Evolutionary conservation across 352 stramenopile species (phyloP), one percentile per base, ranked within the genome.

Genomic region (Globisporangium spiculum): DNA sequence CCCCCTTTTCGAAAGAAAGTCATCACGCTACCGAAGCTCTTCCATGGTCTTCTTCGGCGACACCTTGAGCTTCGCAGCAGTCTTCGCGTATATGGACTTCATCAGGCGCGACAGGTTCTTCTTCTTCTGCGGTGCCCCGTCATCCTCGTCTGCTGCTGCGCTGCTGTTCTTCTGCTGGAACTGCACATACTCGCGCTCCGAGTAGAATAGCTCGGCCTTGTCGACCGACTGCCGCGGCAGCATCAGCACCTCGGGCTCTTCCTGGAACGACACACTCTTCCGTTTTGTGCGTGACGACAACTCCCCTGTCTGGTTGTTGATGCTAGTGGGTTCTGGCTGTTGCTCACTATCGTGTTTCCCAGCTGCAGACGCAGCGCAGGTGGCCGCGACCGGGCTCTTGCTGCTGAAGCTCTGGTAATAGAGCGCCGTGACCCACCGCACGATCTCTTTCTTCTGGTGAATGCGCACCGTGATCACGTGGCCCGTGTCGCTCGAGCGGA

Each of bases 371-470:
- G 61, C 18, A 64, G 59, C 16, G 41, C 58, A 56, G 41, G 41
- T 53, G 6, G 59, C 61, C 22, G 59, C 38, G n/a, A 41, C 30
- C 38, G 66, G 34, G 26, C 59, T 63, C 30, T 58, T 60, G 30
- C 41, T 56, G 27, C 61, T 70, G 22, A 86, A 75, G 54, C 78
- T 86, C 72, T 85, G 76, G 68, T 88, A 88, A 66, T 88, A 88
- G 36, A 88, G 75, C 64, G 80, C 80, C 22, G 80, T 88, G 61
- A 88, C 80, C 80, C 80, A 88, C 8, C 78, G 77, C 41, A 85
- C 80, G 55, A 88, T 88, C 20, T 88, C 80, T 65, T 88, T 88
- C 70, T 78, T 76, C 68, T 88, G 74, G 66, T 88, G 78, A 63
- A 88, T 84, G 62, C 80, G 80, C 36, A 88, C 66, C 10, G 78